Percentiles rank a stretch among this genome's conserved stretches.
phyloP scores from a whole-genome alignment of 2,329 filamentous ascomycete genomes.

The Fusarium brachygibbosum region DNA sequence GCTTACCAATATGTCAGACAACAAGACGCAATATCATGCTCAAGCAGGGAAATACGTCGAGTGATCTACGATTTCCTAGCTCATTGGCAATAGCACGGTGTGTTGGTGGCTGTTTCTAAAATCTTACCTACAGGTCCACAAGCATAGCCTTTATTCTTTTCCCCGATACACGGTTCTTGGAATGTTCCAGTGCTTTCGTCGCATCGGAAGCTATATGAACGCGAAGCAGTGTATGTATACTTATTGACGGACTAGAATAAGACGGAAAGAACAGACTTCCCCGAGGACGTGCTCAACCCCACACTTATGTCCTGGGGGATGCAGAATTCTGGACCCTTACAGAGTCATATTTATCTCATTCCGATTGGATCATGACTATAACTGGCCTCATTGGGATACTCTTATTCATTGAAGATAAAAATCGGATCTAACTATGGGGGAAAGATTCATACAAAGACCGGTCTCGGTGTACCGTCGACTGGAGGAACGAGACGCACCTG shows the following conservation, averaged over 20 bases:
- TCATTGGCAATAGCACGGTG: conserved; percentile 3
- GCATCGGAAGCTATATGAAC: background rate
- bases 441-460: conserved; percentile 31
- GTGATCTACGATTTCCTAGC: conserved; percentile 38
- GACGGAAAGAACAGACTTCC: background rate
- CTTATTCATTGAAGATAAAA: background rate
- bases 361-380: conserved; percentile 4
- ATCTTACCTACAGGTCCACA: conserved; percentile 28
- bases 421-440: background rate
- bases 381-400: background rate
- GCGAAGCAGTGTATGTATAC: background rate
- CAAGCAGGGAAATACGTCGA: conserved; percentile 19
- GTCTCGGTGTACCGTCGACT: conserved; percentile 39
- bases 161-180: conserved; percentile 21
- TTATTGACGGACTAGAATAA: conserved; percentile 5
- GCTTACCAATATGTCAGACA: conserved; percentile 44
- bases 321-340: conserved; percentile 4
- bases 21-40: conserved; percentile 15
- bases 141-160: conserved; percentile 18
- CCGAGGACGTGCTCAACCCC: conserved; percentile 19
- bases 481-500: conserved; percentile 12
- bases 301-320: conserved; percentile 14
- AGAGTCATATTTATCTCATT: conserved; percentile 1
- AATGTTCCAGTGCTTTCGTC: conserved; percentile 45
- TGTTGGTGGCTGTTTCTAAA: conserved; percentile 41